Conservation (phyloP, 352 stramenopile genomes). For the Phytopythium aichiense region DNA sequence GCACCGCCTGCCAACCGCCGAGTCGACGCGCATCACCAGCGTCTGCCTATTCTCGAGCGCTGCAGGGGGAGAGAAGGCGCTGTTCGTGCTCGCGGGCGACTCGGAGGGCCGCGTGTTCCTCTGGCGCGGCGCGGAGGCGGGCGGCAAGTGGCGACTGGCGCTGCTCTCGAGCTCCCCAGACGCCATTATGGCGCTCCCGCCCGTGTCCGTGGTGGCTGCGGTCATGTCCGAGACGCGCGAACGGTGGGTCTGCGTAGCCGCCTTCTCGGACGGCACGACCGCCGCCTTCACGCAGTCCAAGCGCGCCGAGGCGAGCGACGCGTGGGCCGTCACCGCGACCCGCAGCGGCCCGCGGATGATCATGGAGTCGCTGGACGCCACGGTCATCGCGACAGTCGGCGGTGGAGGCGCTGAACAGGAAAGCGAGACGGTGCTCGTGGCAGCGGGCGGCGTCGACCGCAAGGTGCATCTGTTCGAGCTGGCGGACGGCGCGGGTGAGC, state of each 20-base stretch:
- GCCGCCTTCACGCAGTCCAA: conserved; percentile 26
- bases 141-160: conserved; percentile 15
- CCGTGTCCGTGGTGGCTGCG: conserved; percentile 35
- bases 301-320: not conserved
- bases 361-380: conserved; percentile 44
- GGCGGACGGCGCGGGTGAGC: not conserved
- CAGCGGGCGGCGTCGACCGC: conserved; percentile 60
- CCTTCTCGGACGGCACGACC: conserved; percentile 50
- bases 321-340: not conserved
- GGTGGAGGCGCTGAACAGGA: not conserved
- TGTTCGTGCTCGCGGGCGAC: conserved; percentile 51
- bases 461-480: conserved; percentile 68
- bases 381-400: conserved; percentile 3
- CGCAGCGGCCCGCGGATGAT: conserved; percentile 39
- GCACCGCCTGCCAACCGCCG: conserved; percentile 23
- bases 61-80: not conserved
- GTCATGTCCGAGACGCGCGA: conserved; percentile 20
- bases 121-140: conserved; percentile 17
- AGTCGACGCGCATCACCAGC: conserved; percentile 40
- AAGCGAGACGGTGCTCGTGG: conserved; percentile 39
- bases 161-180: conserved; percentile 6
- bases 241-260: conserved; percentile 31
- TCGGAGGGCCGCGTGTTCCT: conserved; percentile 59
- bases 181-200: conserved; percentile 11
- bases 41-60: conserved; percentile 25